Percentiles rank a stretch among this genome's conserved stretches.
phyloP scores from a whole-genome alignment of 2,329 filamentous ascomycete species.

The Verticillium longisporum region DNA sequence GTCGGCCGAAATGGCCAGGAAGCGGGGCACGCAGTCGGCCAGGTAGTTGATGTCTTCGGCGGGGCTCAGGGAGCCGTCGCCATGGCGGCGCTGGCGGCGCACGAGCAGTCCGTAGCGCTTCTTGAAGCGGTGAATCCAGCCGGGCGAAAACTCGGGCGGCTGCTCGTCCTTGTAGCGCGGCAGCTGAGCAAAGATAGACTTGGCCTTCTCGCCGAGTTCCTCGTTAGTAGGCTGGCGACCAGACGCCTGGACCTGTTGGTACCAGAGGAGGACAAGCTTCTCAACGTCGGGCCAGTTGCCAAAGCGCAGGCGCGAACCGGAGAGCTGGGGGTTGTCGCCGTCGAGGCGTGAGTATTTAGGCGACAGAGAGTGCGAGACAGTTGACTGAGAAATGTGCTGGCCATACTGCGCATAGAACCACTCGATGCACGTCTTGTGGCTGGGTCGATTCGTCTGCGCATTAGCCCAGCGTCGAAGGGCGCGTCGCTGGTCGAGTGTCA shows the following conservation, averaged over 20 bases:
- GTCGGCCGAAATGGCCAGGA: slow-evolving; percentile 51
- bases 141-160: slow-evolving; percentile 56
- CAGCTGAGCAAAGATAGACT: slow-evolving; percentile 49
- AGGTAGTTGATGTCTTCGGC: slow-evolving; percentile 54
- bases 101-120: slow-evolving; percentile 55
- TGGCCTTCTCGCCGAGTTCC: slow-evolving; percentile 56
- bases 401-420: slow-evolving; percentile 54
- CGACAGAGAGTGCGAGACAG: slow-evolving; percentile 55
- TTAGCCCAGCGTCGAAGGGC: slow-evolving; percentile 55
- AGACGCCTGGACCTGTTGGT: slow-evolving; percentile 41
- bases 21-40: slow-evolving; percentile 51
- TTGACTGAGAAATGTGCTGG: slow-evolving; percentile 56
- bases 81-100: slow-evolving; percentile 46
- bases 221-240: slow-evolving; percentile 56
- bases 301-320: slow-evolving; percentile 55
- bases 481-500: slow-evolving; percentile 56
- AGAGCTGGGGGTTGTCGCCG: slow-evolving; percentile 51
- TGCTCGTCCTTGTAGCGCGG: slow-evolving; percentile 54
- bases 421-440: slow-evolving; percentile 56
- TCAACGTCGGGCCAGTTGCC: slow-evolving; percentile 60
- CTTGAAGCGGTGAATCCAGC: slow-evolving; percentile 60
- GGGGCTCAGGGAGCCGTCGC: slow-evolving; percentile 36
- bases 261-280: slow-evolving; percentile 50
- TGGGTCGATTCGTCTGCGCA: slow-evolving; percentile 47
- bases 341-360: slow-evolving; percentile 57